phyloP scores from a whole-genome alignment of 2,329 filamentous ascomycete species.

The Penicillium nordicum region DNA sequence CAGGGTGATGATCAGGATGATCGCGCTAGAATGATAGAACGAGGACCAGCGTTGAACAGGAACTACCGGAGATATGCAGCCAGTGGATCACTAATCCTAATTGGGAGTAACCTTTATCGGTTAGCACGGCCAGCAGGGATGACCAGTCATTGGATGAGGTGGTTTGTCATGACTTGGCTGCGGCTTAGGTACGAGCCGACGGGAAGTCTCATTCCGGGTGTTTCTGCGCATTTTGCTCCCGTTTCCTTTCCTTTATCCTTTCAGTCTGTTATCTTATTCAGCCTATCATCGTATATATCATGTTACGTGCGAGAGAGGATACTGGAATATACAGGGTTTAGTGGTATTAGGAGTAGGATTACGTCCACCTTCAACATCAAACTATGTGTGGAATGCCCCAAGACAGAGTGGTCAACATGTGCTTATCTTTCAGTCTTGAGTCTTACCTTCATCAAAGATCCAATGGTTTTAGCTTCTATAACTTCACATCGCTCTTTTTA shows the following conservation, averaged over 20 bases:
- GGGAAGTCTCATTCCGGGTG: neutral
- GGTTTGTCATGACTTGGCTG: too few species aligned
- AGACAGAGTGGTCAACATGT: neutral
- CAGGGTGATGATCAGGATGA: neutral
- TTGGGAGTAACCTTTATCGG: too few species aligned
- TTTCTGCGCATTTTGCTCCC: neutral
- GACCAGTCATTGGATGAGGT: too few species aligned
- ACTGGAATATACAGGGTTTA: too few species aligned
- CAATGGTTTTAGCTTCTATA: neutral
- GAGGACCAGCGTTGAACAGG: neutral
- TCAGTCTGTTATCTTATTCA: neutral
- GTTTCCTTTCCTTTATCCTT: neutral
- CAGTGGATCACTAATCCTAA: too few species aligned
- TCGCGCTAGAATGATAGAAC: neutral
- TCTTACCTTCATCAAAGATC: too few species aligned
- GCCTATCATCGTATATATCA: too few species aligned
- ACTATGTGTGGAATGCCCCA: neutral
- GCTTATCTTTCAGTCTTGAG: neutral
- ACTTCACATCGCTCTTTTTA: neutral
- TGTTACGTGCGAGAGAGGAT: too few species aligned
- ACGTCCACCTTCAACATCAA: neutral
- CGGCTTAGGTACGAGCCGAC: too few species aligned
- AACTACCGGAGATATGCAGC: neutral
- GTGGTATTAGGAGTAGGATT: too few species aligned
- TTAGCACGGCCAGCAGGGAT: too few species aligned